Conservation (phyloP, 352 stramenopile species). For the Phytopythium montanum region DNA sequence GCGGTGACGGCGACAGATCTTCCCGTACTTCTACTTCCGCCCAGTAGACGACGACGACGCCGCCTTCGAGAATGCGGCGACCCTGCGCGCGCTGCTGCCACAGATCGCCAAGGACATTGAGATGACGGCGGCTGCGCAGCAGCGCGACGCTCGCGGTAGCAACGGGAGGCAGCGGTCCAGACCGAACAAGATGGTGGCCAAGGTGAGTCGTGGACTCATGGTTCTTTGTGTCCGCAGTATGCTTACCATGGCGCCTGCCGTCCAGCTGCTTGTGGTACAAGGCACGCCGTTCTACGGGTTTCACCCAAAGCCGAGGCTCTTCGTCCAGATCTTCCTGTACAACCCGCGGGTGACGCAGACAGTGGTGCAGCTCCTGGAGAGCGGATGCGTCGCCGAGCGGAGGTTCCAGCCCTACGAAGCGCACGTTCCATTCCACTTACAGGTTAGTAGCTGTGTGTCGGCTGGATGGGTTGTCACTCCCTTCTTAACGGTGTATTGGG, state of each 20-base stretch:
- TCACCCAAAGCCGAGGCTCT: constrained; percentile 64
- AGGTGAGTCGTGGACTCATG: constrained; percentile 30
- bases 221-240: too few species aligned
- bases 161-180: background rate
- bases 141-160: constrained; percentile 9
- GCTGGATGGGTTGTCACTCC: background rate
- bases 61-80: constrained; percentile 64
- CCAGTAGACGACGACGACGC: constrained; percentile 44
- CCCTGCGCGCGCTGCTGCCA: constrained; percentile 54
- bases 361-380: constrained; percentile 84
- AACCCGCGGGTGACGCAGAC: constrained; percentile 58
- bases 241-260: background rate
- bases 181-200: constrained; percentile 49
- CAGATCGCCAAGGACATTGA: constrained; percentile 76
- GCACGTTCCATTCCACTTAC: constrained; percentile 86
- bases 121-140: constrained; percentile 30
- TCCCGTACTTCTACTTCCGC: constrained; percentile 89
- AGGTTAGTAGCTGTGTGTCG: constrained; percentile 36
- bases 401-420: constrained; percentile 87
- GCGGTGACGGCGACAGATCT: constrained; percentile 42
- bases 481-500: background rate
- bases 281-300: constrained; percentile 90
- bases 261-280: constrained; percentile 83
- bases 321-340: constrained; percentile 89
- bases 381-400: constrained; percentile 58